Percentiles rank a stretch among this genome's conserved stretches.
These are phyloP conservation scores for Coemansia umbellata DNA, from an alignment of 192 early-diverging fungal species.

Conservation along the genomic window DNA sequence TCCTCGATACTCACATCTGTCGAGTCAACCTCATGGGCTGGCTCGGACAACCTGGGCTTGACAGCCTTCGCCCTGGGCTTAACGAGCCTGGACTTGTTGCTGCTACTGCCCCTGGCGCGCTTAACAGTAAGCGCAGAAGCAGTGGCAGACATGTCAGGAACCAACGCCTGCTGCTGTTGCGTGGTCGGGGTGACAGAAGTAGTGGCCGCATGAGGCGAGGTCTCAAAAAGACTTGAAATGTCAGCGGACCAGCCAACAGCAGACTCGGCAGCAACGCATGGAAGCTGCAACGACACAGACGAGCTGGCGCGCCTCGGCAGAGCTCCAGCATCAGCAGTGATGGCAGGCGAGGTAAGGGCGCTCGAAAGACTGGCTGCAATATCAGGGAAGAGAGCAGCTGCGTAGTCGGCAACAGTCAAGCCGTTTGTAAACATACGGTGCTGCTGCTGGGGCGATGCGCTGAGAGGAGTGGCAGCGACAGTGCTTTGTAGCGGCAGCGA, in stretches of 20 bases:
- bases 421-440: conserved; percentile 4
- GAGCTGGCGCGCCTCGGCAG: conserved; percentile 11
- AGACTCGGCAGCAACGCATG: background rate
- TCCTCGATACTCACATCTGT: conserved; percentile 19
- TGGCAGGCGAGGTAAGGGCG: conserved; percentile 10
- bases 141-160: background rate
- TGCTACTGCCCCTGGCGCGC: too few relatives aligned
- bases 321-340: background rate
- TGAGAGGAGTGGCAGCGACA: background rate
- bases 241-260: conserved; percentile 13
- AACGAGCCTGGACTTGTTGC: background rate
- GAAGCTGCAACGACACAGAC: conserved; percentile 16
- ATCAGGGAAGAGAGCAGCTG: conserved; percentile 42
- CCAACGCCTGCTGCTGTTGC: too few relatives aligned
- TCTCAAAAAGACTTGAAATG: conserved; percentile 26
- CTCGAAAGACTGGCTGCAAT: conserved; percentile 20
- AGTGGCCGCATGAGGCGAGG: background rate
- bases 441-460: conserved; percentile 3
- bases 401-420: conserved; percentile 39
- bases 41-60: background rate
- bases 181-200: background rate
- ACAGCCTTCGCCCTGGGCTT: background rate
- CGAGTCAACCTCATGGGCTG: background rate
- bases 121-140: background rate
- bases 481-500: conserved; percentile 26